Evolutionary conservation across 1,139 yeast species (phyloP).

Genomic region (Hansenula lynferdii): DNA sequence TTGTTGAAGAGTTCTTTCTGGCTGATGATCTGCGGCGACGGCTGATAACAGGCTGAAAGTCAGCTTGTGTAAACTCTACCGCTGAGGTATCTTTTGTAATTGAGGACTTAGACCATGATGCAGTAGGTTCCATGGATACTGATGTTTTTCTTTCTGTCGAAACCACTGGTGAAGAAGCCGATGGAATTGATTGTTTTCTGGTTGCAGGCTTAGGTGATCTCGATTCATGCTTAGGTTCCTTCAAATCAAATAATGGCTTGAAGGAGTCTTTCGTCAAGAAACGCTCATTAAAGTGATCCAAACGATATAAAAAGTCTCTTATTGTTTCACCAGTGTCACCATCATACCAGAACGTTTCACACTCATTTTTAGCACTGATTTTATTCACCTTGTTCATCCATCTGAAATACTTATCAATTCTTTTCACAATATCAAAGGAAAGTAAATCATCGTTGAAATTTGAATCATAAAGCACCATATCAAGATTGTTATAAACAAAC

Average conservation of each 20-base stretch:
- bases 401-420: constrained; percentile 28
- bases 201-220: constrained; percentile 11
- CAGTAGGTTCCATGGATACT: constrained; percentile 4
- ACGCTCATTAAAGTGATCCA: constrained; percentile 37
- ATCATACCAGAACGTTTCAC: constrained; percentile 26
- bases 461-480: constrained; percentile 53
- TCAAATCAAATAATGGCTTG: constrained; percentile 44
- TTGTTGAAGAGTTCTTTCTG: constrained; percentile 13
- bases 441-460: constrained; percentile 17
- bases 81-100: constrained; percentile 16
- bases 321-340: constrained; percentile 20
- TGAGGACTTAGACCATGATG: constrained; percentile 1
- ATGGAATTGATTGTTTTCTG: constrained; percentile 5
- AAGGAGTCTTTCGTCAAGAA: constrained; percentile 44
- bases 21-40: constrained; percentile 26
- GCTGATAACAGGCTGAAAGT: constrained; percentile 25
- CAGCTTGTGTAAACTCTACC: constrained; percentile 21
- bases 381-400: constrained; percentile 19
- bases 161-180: constrained; percentile 6
- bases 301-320: constrained; percentile 27
- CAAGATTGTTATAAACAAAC: constrained; percentile 66
- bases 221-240: constrained; percentile 15
- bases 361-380: constrained; percentile 7
- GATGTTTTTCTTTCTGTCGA: constrained; percentile 4
- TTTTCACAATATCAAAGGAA: constrained; percentile 23